phyloP scores from a whole-genome alignment of 2,329 filamentous ascomycete species.

The Incumbomyces lentus region DNA sequence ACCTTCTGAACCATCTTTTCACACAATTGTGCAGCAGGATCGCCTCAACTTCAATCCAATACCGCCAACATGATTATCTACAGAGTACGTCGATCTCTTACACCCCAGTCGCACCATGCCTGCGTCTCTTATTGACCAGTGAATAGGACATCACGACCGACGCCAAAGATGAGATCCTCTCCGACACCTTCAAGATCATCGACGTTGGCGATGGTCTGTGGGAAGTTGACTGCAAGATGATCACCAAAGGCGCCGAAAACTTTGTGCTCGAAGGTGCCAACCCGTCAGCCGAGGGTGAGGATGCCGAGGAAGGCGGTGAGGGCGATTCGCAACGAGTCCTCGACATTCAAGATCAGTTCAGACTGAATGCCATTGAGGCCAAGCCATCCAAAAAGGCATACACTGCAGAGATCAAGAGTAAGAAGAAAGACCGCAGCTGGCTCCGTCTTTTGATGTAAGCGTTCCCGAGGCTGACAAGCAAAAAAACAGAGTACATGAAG shows the following conservation, averaged over 20 bases:
- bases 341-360: slow-evolving; percentile 89
- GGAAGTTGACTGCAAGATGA: slow-evolving; percentile 87
- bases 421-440: too few species aligned
- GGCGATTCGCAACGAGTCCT: slow-evolving; percentile 59
- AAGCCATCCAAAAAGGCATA: slow-evolving; percentile 70
- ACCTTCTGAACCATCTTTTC: slow-evolving; percentile 14
- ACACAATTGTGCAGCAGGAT: slow-evolving; percentile 19
- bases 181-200: slow-evolving; percentile 82
- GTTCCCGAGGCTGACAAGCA: too few species aligned
- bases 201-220: slow-evolving; percentile 69
- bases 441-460: too few species aligned
- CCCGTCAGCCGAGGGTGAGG: slow-evolving; percentile 79
- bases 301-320: slow-evolving; percentile 64
- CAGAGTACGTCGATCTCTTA: slow-evolving; percentile 44
- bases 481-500: slow-evolving; percentile 86
- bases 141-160: slow-evolving; percentile 72
- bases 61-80: slow-evolving; percentile 61
- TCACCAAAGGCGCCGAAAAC: slow-evolving; percentile 63
- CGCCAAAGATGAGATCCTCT: slow-evolving; percentile 98
- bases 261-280: slow-evolving; percentile 74
- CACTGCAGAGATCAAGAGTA: slow-evolving; percentile 76
- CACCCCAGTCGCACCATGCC: neutral
- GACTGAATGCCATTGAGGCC: slow-evolving; percentile 47
- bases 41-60: slow-evolving; percentile 8
- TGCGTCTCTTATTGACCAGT: slow-evolving; percentile 9